Percentiles rank a stretch among this genome's conserved stretches.
These are phyloP conservation scores for Emydomyces testavorans DNA, from an alignment of 2,329 filamentous ascomycete species.

Conservation along the genomic window DNA sequence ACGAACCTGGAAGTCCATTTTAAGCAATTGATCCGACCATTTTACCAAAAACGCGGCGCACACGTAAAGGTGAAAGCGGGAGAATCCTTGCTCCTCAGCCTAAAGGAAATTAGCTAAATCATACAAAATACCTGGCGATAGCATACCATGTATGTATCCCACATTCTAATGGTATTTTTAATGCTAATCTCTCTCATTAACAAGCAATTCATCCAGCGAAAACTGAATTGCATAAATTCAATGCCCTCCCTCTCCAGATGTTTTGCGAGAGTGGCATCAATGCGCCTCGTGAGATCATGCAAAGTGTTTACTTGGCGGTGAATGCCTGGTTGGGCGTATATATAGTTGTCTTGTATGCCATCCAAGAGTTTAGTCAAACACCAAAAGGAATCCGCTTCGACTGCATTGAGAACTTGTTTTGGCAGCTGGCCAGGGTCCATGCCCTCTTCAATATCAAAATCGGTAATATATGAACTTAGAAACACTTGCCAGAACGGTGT, in stretches of 20 bases:
- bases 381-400: conserved; percentile 97
- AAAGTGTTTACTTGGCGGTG: conserved; percentile 84
- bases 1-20: conserved; percentile 77
- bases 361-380: conserved; percentile 96
- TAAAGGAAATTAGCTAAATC: conserved; percentile 32
- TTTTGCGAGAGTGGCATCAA: conserved; percentile 71
- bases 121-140: neutral
- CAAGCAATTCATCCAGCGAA: conserved; percentile 98
- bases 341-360: conserved; percentile 98
- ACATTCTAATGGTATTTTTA: conserved; percentile 95
- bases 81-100: conserved; percentile 98
- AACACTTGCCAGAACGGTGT: conserved; percentile 99
- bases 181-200: conserved; percentile 97
- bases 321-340: conserved; percentile 92
- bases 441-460: conserved; percentile 77
- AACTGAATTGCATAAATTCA: conserved; percentile 98
- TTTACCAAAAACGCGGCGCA: conserved; percentile 97
- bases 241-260: conserved; percentile 85
- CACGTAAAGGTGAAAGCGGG: conserved; percentile 94
- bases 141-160: conserved; percentile 93
- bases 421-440: conserved; percentile 97
- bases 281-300: conserved; percentile 79
- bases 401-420: conserved; percentile 79
- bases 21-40: conserved; percentile 87
- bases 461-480: conserved; percentile 85